Percentiles rank a stretch among this genome's conserved stretches.
Conservation (phyloP, 768 basidiomycete genomes). For the Suillus placidus region DNA sequence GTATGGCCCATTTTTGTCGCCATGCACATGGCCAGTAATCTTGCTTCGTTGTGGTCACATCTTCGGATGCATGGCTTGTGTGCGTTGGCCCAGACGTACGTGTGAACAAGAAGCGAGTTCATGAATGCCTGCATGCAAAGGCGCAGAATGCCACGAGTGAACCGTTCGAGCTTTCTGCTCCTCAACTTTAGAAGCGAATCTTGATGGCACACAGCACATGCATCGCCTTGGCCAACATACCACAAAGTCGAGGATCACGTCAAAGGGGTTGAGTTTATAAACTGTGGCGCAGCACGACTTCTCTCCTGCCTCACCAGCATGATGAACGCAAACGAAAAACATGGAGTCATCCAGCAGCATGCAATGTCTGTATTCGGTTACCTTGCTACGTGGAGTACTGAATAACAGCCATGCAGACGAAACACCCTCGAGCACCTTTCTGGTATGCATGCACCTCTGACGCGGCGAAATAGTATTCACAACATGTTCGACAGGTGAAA, state of each 20-base stretch:
- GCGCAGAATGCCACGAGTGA: conserved; percentile 2
- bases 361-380: not conserved
- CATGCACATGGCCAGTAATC: not conserved
- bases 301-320: not conserved
- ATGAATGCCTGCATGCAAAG: conserved; percentile 8
- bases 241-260: conserved; percentile 6
- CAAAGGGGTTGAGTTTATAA: conserved; percentile 10
- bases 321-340: conserved; percentile 5
- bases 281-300: conserved; percentile 4
- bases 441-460: conserved; percentile 8
- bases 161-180: not conserved
- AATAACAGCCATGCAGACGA: conserved; percentile 4
- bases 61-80: conserved; percentile 1
- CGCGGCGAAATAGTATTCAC: not conserved
- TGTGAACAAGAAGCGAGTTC: conserved; percentile 4
- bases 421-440: conserved; percentile 6
- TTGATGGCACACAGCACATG: conserved; percentile 9
- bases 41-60: conserved; percentile 5
- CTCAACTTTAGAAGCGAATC: conserved; percentile 1
- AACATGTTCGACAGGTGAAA: conserved; percentile 28
- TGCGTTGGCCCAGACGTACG: not conserved
- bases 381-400: not conserved
- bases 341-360: conserved; percentile 2
- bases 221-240: conserved; percentile 8
- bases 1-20: not conserved